These are phyloP conservation scores for Rhynchosporium agropyri DNA, from an alignment of 2,329 filamentous ascomycete genomes.

Conservation along the genomic window DNA sequence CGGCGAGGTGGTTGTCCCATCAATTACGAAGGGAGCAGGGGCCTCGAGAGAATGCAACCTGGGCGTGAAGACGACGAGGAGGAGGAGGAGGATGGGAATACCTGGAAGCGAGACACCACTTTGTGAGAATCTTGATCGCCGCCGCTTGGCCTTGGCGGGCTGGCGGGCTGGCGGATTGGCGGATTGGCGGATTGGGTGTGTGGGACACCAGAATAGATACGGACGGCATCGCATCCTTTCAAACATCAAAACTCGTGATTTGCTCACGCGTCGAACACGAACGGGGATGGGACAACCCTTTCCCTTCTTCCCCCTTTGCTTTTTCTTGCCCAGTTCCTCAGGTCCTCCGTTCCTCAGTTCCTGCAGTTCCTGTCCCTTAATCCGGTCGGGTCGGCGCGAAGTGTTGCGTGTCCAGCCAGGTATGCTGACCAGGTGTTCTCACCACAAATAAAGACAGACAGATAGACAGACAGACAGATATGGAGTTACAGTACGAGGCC, in stretches of 20 bases:
- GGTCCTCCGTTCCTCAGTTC: no score
- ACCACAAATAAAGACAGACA: neutral
- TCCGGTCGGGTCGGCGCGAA: conserved; percentile 26
- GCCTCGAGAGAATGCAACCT: neutral
- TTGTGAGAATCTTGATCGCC: conserved; percentile 9
- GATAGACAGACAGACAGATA: no score
- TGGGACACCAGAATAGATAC: conserved; percentile 24
- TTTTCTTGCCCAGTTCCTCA: neutral
- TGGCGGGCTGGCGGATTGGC: neutral
- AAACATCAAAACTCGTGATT: conserved; percentile 7
- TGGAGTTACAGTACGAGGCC: neutral
- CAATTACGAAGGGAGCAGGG: neutral
- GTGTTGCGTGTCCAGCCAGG: neutral
- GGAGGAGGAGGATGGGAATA: neutral
- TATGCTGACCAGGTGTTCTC: neutral
- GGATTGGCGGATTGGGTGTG: neutral
- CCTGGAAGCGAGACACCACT: conserved; percentile 1
- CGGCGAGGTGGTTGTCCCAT: conserved; percentile 2
- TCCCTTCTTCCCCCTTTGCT: neutral
- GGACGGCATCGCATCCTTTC: neutral
- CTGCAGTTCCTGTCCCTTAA: neutral
- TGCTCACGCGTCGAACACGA: neutral
- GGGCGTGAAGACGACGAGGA: neutral
- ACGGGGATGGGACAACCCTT: neutral
- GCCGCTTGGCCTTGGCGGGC: neutral